These are phyloP conservation scores for Didymella pomorum DNA, from an alignment of 2,329 filamentous ascomycete species.

Conservation along the genomic window DNA sequence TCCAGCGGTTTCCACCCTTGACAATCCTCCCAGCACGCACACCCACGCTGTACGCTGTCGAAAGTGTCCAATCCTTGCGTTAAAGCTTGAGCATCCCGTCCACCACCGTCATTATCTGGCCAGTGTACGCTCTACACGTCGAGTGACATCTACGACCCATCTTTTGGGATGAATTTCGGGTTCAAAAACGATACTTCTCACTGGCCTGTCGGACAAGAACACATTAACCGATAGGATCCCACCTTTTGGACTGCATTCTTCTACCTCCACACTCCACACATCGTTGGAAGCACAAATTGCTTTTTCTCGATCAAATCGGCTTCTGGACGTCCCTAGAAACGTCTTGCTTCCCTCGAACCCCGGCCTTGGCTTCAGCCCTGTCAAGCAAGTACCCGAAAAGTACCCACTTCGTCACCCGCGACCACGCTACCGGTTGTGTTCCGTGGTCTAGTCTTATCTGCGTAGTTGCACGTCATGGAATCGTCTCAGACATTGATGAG, in stretches of 20 bases:
- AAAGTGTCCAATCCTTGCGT: conserved; percentile 26
- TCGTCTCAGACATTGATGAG: conserved; percentile 57
- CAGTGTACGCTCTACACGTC: conserved; percentile 5
- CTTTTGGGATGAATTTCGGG: conserved; percentile 49
- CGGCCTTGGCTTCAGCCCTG: conserved; percentile 40
- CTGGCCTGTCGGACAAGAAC: conserved; percentile 57
- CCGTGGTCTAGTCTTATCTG: conserved; percentile 45
- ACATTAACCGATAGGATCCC: conserved; percentile 50
- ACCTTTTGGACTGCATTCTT: neutral
- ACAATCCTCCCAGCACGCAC: conserved; percentile 19
- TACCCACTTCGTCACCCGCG: conserved; percentile 41
- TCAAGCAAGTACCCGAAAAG: conserved; percentile 32
- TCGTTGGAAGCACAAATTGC: conserved; percentile 32
- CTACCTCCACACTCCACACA: neutral
- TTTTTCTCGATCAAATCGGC: conserved; percentile 29
- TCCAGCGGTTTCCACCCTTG: conserved; percentile 26
- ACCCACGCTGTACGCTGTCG: conserved; percentile 29
- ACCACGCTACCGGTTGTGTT: conserved; percentile 41
- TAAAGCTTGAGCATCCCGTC: conserved; percentile 19
- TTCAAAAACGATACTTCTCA: conserved; percentile 53
- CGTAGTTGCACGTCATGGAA: conserved; percentile 49
- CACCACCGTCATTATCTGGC: conserved; percentile 15
- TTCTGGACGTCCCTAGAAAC: conserved; percentile 43
- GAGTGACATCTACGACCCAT: conserved; percentile 4
- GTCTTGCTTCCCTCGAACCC: conserved; percentile 30